Conservation (phyloP, 1,284 basidiomycete genomes). For the Rhodotorula mucilaginosa region DNA sequence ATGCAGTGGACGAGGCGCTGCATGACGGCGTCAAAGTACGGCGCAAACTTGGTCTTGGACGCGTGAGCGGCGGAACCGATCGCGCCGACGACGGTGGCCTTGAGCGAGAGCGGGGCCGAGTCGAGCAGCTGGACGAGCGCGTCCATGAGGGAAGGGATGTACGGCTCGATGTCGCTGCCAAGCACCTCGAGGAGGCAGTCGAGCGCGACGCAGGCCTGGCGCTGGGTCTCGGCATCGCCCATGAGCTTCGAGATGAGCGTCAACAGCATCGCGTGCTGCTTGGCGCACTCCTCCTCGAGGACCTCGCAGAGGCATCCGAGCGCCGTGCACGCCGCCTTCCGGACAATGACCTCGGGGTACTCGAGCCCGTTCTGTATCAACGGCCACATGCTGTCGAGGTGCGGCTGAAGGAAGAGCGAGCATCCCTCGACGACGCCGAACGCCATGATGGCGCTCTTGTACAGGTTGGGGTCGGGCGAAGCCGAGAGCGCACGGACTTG, state of each 20-base stretch:
- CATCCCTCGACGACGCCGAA: constrained; percentile 96
- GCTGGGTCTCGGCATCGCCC: constrained; percentile 82
- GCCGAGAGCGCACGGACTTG: constrained; percentile 80
- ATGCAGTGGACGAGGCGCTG: constrained; percentile 80
- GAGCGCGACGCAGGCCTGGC: constrained; percentile 89
- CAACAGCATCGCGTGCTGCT: constrained; percentile 78
- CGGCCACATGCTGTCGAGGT: constrained; percentile 91
- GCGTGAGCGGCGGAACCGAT: constrained; percentile 98
- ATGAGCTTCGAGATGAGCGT: constrained; percentile 64
- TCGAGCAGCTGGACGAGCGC: constrained; percentile 85
- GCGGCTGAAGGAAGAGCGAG: constrained; percentile 94
- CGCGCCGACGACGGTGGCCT: constrained; percentile 94
- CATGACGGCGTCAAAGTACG: constrained; percentile 95
- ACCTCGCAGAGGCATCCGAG: constrained; percentile 97
- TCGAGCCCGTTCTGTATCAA: constrained; percentile 85
- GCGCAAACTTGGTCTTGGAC: constrained; percentile 86
- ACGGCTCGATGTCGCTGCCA: constrained; percentile 79
- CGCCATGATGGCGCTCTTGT: constrained; percentile 93
- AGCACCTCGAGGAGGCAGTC: constrained; percentile 96
- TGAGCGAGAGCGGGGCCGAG: constrained; percentile 78
- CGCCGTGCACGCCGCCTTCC: constrained; percentile 91
- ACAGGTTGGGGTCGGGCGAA: constrained; percentile 66
- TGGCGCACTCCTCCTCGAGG: constrained; percentile 89
- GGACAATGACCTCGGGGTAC: constrained; percentile 78
- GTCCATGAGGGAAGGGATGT: constrained; percentile 94